Conservation (phyloP, 2,329 filamentous ascomycete species). For the Diaporthe sp. region DNA sequence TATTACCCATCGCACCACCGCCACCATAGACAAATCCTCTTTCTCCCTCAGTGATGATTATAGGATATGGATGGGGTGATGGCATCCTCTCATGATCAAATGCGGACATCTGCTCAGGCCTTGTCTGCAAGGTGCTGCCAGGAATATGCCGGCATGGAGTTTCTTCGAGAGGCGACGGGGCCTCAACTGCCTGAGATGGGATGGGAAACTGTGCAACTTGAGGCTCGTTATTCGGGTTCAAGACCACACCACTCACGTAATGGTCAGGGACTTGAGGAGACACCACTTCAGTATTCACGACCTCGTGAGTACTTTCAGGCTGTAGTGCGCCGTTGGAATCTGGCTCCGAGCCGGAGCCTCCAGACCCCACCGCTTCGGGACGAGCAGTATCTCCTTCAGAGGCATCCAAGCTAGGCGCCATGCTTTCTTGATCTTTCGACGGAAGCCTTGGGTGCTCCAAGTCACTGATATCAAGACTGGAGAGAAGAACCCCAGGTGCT, state of each 20-base stretch:
- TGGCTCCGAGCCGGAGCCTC: too few species aligned
- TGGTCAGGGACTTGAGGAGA: not conserved
- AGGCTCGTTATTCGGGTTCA: not conserved
- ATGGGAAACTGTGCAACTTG: not conserved
- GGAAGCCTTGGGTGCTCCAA: conserved; percentile 3
- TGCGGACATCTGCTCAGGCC: not conserved
- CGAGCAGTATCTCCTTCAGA: too few species aligned
- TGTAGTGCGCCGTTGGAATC: not conserved
- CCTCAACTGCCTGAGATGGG: not conserved
- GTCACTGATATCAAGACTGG: conserved; percentile 15
- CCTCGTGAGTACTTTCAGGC: not conserved
- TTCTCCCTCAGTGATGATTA: not conserved
- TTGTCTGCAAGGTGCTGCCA: not conserved
- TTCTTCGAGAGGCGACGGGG: not conserved
- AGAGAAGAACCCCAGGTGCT: not conserved
- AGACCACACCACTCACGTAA: not conserved
- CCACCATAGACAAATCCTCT: not conserved
- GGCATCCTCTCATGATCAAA: not conserved
- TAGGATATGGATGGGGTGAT: not conserved
- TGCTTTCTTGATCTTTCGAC: not conserved
- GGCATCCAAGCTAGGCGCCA: not conserved
- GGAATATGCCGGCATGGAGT: not conserved
- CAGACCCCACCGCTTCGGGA: not conserved
- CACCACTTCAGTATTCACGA: not conserved
- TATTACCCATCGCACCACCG: too few species aligned